A percentile compares a stretch with the other conserved stretches of the same genome.
These are phyloP conservation scores for Colletotrichum agaves DNA, from an alignment of 2,329 filamentous ascomycete species.

Conservation along the genomic window DNA sequence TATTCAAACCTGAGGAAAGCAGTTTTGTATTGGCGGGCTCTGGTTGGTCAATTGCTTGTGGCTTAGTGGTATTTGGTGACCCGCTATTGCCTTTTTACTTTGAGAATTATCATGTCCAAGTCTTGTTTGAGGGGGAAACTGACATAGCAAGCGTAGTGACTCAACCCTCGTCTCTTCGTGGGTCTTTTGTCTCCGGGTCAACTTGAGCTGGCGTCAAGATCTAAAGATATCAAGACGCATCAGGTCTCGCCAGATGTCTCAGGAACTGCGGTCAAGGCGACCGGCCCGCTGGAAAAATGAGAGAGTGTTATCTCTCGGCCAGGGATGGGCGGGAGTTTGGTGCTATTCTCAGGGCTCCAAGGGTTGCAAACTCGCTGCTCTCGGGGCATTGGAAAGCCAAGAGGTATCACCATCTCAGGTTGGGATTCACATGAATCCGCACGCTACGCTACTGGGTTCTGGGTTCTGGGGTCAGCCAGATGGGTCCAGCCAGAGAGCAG, in stretches of 20 bases:
- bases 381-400: constrained; percentile 34
- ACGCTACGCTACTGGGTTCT: constrained; percentile 6
- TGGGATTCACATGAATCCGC: constrained; percentile 31
- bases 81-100: constrained; percentile 17
- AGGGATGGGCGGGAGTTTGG: constrained; percentile 24
- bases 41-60: constrained; percentile 47
- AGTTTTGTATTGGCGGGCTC: constrained; percentile 42
- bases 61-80: constrained; percentile 29
- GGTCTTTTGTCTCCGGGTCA: neutral
- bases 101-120: constrained; percentile 8
- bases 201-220: neutral
- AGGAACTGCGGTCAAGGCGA: constrained; percentile 29
- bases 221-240: constrained; percentile 27
- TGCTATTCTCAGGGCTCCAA: constrained; percentile 24
- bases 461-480: neutral
- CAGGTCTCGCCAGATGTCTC: constrained; percentile 24
- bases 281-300: constrained; percentile 14
- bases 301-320: constrained; percentile 15
- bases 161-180: constrained; percentile 7
- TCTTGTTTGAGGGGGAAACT: constrained; percentile 13
- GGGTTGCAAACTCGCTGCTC: neutral
- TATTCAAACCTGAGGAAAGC: constrained; percentile 33
- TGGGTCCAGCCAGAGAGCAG: neutral
- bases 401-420: constrained; percentile 32
- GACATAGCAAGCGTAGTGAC: constrained; percentile 18